A percentile compares a stretch with the other conserved stretches of the same genome.
These are phyloP conservation scores for Dictyostelium purpureum DNA, from an alignment of 78 protist genomes.

Conservation along the genomic window DNA sequence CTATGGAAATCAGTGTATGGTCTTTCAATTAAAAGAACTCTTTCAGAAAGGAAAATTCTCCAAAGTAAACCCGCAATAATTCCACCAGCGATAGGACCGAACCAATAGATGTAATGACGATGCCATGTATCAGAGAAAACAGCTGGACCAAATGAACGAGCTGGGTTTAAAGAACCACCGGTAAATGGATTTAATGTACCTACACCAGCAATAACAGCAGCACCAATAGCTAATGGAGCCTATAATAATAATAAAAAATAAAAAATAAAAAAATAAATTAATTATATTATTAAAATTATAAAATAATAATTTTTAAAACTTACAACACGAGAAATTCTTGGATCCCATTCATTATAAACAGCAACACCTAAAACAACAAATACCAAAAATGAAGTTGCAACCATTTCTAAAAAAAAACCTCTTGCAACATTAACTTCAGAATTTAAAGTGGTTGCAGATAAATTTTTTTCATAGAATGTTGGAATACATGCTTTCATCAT, in stretches of 20 bases:
- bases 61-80: conserved; percentile 47
- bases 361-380: conserved; percentile 66
- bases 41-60: conserved; percentile 62
- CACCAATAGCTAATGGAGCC: conserved; percentile 83
- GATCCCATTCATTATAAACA: conserved; percentile 64
- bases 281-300: too few species aligned
- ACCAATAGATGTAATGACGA: conserved; percentile 43
- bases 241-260: too few species aligned
- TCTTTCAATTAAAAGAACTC: conserved; percentile 49
- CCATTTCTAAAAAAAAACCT: conserved; percentile 58
- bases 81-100: conserved; percentile 68
- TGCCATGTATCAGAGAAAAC: conserved; percentile 27
- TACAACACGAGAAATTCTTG: conserved; percentile 20
- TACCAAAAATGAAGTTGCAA: conserved; percentile 52
- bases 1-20: conserved; percentile 64
- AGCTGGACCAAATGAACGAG: conserved; percentile 87
- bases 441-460: conserved; percentile 33
- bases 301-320: too few species aligned
- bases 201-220: conserved; percentile 72
- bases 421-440: conserved; percentile 27
- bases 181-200: conserved; percentile 64
- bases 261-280: too few species aligned
- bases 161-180: conserved; percentile 88
- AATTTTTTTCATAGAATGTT: conserved; percentile 15
- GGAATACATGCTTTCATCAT: conserved; percentile 53